Percentiles rank a stretch among this genome's conserved stretches.
These are phyloP conservation scores for Penicillium crystallinum DNA, from an alignment of 495 filamentous ascomycete genomes.

Conservation along the genomic window DNA sequence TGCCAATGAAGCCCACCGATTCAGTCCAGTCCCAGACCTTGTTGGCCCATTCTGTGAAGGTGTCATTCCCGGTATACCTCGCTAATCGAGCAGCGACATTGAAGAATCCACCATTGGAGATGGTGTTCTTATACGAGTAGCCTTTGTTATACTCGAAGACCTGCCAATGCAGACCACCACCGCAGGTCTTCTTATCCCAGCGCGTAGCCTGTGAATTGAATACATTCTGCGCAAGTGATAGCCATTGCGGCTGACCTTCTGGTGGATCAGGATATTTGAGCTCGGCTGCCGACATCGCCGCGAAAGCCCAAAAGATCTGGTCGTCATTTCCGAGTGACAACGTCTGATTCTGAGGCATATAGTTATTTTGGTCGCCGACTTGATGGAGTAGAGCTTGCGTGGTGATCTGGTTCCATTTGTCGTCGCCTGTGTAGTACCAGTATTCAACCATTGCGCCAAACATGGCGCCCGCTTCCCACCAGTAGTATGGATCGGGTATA, in stretches of 20 bases:
- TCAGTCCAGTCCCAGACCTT: constrained; percentile 66
- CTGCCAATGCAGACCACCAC: constrained; percentile 74
- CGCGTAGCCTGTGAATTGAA: constrained; percentile 64
- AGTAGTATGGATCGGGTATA: constrained; percentile 67
- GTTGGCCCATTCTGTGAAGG: constrained; percentile 66
- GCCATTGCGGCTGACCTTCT: constrained; percentile 56
- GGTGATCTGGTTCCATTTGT: constrained; percentile 59
- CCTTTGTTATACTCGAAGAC: constrained; percentile 69
- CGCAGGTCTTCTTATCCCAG: constrained; percentile 63
- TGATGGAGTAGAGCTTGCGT: constrained; percentile 63
- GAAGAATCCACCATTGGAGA: constrained; percentile 72
- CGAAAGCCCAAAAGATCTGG: constrained; percentile 76
- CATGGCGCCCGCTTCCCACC: constrained; percentile 71
- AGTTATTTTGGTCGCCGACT: constrained; percentile 56
- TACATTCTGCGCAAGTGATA: constrained; percentile 66
- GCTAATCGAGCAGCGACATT: constrained; percentile 69
- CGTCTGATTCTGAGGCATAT: constrained; percentile 77
- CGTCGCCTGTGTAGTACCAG: constrained; percentile 71
- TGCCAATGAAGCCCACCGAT: constrained; percentile 51
- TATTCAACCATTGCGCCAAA: constrained; percentile 73
- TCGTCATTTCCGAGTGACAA: constrained; percentile 71
- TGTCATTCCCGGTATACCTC: constrained; percentile 65
- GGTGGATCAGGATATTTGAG: constrained; percentile 55
- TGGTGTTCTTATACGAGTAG: constrained; percentile 71
- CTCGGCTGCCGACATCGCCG: constrained; percentile 72